Conservation (phyloP, 352 stramenopile species). For the Pythium vanterpoolii region DNA sequence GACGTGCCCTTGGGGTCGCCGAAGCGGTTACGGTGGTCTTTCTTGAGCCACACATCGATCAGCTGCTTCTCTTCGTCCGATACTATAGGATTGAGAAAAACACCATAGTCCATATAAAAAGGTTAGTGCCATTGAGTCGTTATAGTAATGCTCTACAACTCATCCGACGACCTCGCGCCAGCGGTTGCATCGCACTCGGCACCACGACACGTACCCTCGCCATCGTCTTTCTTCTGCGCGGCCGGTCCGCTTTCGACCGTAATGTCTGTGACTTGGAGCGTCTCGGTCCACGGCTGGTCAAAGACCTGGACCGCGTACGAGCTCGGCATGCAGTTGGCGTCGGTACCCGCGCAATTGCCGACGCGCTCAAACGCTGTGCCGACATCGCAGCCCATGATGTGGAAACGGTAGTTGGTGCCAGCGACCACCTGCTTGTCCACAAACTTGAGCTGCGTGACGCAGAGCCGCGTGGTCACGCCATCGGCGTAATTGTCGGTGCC, state of each 20-base stretch:
- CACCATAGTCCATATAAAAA: background rate
- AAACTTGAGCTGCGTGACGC: constrained; percentile 34
- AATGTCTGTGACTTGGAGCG: constrained; percentile 59
- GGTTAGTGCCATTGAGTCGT: no score
- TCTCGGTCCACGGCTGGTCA: constrained; percentile 56
- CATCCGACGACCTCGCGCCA: constrained; percentile 4
- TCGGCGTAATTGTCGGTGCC: constrained; percentile 29
- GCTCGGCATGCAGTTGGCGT: constrained; percentile 26
- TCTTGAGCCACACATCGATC: constrained; percentile 60
- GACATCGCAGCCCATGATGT: constrained; percentile 48
- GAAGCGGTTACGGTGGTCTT: constrained; percentile 55
- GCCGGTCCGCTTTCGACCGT: constrained; percentile 12
- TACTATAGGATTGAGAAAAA: constrained; percentile 19
- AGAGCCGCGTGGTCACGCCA: constrained; percentile 31
- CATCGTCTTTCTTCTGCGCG: constrained; percentile 2
- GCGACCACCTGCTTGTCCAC: constrained; percentile 65
- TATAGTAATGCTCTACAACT: no score
- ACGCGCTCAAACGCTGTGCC: constrained; percentile 30
- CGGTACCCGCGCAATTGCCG: constrained; percentile 31
- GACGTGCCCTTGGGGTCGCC: constrained; percentile 47
- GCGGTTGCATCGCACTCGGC: background rate
- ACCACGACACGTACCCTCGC: constrained; percentile 17
- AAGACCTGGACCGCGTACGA: constrained; percentile 56
- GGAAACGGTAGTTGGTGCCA: constrained; percentile 75
- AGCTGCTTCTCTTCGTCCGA: constrained; percentile 46